phyloP scores from a whole-genome alignment of 768 basidiomycete species.

The Panellus pusillus region DNA sequence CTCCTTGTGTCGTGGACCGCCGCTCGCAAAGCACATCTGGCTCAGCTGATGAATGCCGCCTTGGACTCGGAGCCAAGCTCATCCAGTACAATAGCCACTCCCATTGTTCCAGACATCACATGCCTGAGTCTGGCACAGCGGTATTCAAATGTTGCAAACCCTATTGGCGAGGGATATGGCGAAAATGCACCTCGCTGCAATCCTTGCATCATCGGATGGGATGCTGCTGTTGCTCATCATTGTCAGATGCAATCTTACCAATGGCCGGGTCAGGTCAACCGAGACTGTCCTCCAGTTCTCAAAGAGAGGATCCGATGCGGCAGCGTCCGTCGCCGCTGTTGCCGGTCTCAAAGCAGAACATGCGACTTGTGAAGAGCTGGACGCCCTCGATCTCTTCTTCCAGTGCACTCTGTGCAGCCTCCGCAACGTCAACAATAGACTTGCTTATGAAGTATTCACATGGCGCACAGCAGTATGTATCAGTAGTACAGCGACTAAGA shows the following conservation, averaged over 20 bases:
- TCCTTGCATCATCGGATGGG: background rate
- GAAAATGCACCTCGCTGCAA: too few relatives aligned
- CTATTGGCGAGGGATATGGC: background rate
- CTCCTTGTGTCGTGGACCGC: background rate
- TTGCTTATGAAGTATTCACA: background rate
- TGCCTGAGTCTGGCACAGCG: background rate
- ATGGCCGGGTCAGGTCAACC: background rate
- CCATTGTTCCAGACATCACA: background rate
- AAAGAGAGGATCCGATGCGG: background rate
- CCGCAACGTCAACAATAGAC: background rate
- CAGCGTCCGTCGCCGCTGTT: background rate
- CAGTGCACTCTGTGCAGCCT: background rate
- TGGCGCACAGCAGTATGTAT: constrained; percentile 13
- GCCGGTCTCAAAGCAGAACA: background rate
- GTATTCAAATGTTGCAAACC: background rate
- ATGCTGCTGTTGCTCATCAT: background rate
- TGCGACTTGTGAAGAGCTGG: constrained; percentile 11
- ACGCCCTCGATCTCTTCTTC: constrained; percentile 9
- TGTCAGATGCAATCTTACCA: too few relatives aligned
- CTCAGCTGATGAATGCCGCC: background rate
- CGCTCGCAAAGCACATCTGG: background rate
- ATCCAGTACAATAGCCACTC: background rate
- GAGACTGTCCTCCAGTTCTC: constrained; percentile 4
- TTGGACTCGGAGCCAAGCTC: background rate
- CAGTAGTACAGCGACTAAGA: too few relatives aligned